Evolutionary conservation across 345 rosid genomes (phyloP).

Genomic region (Eucalyptus camaldulensis): DNA sequence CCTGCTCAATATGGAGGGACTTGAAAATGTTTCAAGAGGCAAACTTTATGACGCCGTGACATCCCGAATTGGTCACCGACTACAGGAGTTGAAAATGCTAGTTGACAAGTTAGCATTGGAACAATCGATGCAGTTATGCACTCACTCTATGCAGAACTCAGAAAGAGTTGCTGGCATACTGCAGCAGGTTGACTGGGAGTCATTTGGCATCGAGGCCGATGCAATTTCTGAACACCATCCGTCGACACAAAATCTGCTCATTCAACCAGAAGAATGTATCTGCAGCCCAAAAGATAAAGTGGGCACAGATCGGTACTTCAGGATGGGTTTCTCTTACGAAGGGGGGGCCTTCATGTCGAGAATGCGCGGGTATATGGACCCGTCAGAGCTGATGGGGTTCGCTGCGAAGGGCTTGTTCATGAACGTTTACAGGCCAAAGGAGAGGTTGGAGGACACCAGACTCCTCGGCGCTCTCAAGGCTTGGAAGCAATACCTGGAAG

Average conservation of each 20-base stretch:
- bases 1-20: constrained; percentile 32
- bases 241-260: neutral
- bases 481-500: constrained; percentile 44
- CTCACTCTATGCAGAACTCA: neutral
- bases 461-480: constrained; percentile 28
- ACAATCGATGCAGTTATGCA: constrained; percentile 13
- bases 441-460: neutral
- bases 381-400: constrained; percentile 60
- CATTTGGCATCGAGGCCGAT: constrained; percentile 31
- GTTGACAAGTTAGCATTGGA: constrained; percentile 57
- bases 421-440: constrained; percentile 6
- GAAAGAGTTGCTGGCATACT: constrained; percentile 28
- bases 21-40: constrained; percentile 35
- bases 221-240: neutral
- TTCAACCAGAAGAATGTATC: neutral
- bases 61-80: constrained; percentile 56
- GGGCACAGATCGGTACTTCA: neutral
- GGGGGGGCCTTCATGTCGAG: constrained; percentile 18
- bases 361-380: constrained; percentile 37
- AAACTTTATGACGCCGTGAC: constrained; percentile 81
- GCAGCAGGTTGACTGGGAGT: constrained; percentile 45
- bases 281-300: neutral
- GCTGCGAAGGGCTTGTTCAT: constrained; percentile 61
- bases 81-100: constrained; percentile 41
- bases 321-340: constrained; percentile 16